phyloP scores from a whole-genome alignment of 352 stramenopile species.

The Plasmopara viticola region DNA sequence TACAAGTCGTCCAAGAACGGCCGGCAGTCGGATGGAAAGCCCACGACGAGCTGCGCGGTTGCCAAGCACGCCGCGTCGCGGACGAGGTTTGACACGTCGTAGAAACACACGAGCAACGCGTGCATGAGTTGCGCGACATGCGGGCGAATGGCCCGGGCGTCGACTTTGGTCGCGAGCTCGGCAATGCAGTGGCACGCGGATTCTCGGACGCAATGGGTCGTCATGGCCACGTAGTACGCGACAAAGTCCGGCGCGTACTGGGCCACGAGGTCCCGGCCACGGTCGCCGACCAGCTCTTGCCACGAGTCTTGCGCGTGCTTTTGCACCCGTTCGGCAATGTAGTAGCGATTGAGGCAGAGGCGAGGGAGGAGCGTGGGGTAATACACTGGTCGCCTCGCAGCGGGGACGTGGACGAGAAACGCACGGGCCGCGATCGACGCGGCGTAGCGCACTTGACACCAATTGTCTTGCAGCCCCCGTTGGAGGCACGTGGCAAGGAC shows the following conservation, averaged over 20 bases:
- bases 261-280: slow-evolving; percentile 79
- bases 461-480: slow-evolving; percentile 92
- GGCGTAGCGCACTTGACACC: slow-evolving; percentile 95
- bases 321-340: slow-evolving; percentile 94
- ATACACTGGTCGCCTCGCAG: slow-evolving; percentile 48
- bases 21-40: slow-evolving; percentile 84
- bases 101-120: slow-evolving; percentile 92
- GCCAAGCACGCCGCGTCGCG: slow-evolving; percentile 92
- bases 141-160: slow-evolving; percentile 50
- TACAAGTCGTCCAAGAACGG: slow-evolving; percentile 85
- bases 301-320: slow-evolving; percentile 96
- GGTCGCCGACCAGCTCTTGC: slow-evolving; percentile 82
- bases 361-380: slow-evolving; percentile 84
- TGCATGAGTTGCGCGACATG: slow-evolving; percentile 70
- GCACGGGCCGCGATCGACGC: slow-evolving; percentile 87
- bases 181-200: slow-evolving; percentile 93
- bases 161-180: slow-evolving; percentile 90
- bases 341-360: slow-evolving; percentile 97
- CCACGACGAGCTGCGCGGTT: slow-evolving; percentile 69
- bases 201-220: slow-evolving; percentile 93
- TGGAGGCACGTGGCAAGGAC: slow-evolving; percentile 57
- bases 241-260: slow-evolving; percentile 86
- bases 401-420: slow-evolving; percentile 79
- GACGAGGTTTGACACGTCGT: slow-evolving; percentile 95
- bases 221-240: slow-evolving; percentile 95